phyloP scores from a whole-genome alignment of 768 basidiomycete species.

The Mycena crocata region DNA sequence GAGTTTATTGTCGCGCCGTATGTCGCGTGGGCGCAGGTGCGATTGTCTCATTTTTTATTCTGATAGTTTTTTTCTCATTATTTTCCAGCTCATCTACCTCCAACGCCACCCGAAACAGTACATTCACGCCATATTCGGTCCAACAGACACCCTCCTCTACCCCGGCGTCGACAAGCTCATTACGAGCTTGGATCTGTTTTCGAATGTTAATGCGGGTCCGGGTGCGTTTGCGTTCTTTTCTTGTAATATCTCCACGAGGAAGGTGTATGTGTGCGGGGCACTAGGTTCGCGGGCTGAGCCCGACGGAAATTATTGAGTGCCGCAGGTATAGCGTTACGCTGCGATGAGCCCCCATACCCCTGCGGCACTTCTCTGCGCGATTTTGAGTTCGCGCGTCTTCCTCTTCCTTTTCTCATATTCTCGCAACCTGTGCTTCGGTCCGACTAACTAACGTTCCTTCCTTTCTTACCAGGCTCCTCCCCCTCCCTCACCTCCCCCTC shows the following conservation, averaged over 20 bases:
- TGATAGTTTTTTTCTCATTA: conserved; percentile 8
- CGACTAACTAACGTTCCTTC: too few species aligned
- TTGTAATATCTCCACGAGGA: too few species aligned
- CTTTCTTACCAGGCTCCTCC: too few species aligned
- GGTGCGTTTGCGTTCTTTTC: not conserved
- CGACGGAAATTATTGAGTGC: too few species aligned
- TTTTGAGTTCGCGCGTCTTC: too few species aligned
- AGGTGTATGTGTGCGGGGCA: too few species aligned
- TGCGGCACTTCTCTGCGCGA: not conserved
- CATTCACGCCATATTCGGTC: conserved; percentile 93
- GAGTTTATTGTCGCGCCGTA: conserved; percentile 98
- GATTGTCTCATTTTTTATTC: conserved; percentile 41
- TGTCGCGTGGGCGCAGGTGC: conserved; percentile 93
- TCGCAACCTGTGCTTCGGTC: too few species aligned
- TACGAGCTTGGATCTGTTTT: conserved; percentile 82
- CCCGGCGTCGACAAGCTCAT: conserved; percentile 91
- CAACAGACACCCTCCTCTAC: conserved; percentile 91
- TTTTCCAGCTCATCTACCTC: conserved; percentile 87
- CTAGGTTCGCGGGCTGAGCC: too few species aligned
- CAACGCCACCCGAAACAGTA: conserved; percentile 93
- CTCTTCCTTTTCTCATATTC: not conserved
- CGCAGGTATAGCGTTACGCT: too few species aligned
- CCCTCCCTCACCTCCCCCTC: too few species aligned
- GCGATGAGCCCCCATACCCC: not conserved
- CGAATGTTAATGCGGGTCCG: conserved; percentile 34